Base-by-base conservation (phyloP, 129 eudicot species). In the Kitagawia praeruptora region DNA sequence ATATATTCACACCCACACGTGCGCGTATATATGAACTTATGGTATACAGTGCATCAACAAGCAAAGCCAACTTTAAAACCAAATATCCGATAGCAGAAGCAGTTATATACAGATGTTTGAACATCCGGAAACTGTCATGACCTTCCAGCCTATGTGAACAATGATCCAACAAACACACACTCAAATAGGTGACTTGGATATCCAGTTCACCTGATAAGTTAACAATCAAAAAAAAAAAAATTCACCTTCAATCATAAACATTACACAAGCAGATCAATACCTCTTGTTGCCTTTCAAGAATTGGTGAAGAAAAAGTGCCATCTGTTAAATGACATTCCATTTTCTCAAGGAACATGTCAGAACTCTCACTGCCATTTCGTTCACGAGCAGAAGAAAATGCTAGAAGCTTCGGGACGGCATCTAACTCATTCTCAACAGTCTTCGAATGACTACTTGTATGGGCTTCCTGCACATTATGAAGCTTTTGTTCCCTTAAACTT, bases 231-330 rank as follows among this genome's bases (percentile, higher is more conserved):
- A n/a, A n/a, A n/a, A n/a, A n/a, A n/a, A n/a, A n/a, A n/a, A n/a
- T n/a, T n/a, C n/a, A n/a, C n/a, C n/a, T n/a, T n/a, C n/a, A n/a
- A n/a, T n/a, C n/a, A n/a, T n/a, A n/a, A n/a, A 63, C 38, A 63
- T n/a, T 25, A 63, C 15, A 66, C 41, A 63, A 75, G 63, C 10
- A 58, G 49, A 34, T 12, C 41, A 64, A 81, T 90, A 93, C 98
- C 98, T 87, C 81, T 47, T 75, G 81, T 47, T 75, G 80, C 28
- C 48, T 75, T 48, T 82, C 88, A 77, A 82, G 81, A 81, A 70
- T 66, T 3, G 80, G 75, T 25, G 82, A 51, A 25, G 83, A 72
- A 69, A 76, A 78, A 66, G 53, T 84, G 75, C 40, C 85, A 75
- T 87, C 80, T 31, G 78, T 63, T 66, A 74, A 41, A 81, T 79